Conservation (phyloP, 768 basidiomycete species). For the Tylopilus sp. region DNA sequence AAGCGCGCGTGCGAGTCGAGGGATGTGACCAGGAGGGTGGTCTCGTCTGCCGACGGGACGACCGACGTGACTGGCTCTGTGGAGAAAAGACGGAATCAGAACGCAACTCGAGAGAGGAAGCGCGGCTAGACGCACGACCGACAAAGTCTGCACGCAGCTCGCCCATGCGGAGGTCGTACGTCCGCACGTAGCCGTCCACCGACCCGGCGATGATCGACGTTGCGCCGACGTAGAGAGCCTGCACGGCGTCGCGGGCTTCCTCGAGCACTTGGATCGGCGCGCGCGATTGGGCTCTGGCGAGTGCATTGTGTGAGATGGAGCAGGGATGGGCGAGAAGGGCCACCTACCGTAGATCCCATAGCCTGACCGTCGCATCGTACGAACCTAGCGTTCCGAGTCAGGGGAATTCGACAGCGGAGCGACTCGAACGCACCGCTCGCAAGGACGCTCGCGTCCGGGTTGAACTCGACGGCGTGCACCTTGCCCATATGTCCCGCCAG, state of each 20-base stretch:
- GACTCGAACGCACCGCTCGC: constrained; percentile 67
- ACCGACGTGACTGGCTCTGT: constrained; percentile 86
- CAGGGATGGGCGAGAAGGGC: neutral
- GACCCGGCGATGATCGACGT: constrained; percentile 76
- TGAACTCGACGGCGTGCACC: constrained; percentile 88
- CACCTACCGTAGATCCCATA: constrained; percentile 87
- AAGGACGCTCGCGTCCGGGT: constrained; percentile 79
- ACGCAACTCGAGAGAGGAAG: too few relatives aligned
- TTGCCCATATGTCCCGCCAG: constrained; percentile 89
- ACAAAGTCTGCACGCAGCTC: constrained; percentile 86
- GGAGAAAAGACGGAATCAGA: neutral
- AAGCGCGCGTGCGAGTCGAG: constrained; percentile 84
- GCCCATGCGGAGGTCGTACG: constrained; percentile 94
- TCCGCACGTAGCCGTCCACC: constrained; percentile 88
- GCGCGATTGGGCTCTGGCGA: constrained; percentile 64
- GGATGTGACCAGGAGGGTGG: constrained; percentile 78
- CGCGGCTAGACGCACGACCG: constrained; percentile 78
- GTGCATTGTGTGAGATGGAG: neutral
- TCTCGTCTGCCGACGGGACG: constrained; percentile 71
- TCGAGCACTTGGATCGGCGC: constrained; percentile 87
- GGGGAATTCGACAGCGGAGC: too few relatives aligned
- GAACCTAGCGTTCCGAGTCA: constrained; percentile 54
- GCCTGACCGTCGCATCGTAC: constrained; percentile 83
- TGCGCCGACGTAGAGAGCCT: constrained; percentile 65
- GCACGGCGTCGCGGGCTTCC: constrained; percentile 85